Percentiles rank a stretch among this genome's conserved stretches.
Conservation (phyloP, 2,329 filamentous ascomycete genomes). For the Zymoseptoria brevis region DNA sequence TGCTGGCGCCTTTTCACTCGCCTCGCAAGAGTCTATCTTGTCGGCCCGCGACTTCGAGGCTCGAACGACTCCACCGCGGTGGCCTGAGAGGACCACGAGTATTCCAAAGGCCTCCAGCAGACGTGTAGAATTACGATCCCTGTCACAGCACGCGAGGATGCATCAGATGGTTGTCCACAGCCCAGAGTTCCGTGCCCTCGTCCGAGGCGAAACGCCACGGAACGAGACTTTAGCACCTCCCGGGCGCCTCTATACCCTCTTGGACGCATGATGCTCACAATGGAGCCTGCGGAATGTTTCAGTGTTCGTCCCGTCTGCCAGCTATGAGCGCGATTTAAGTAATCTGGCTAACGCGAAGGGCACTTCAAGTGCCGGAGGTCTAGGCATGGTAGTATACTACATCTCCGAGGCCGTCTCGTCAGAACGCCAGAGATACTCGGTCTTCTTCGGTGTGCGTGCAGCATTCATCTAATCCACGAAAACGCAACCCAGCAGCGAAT, state of each 20-base stretch:
- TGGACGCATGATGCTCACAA: neutral
- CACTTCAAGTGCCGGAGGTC: neutral
- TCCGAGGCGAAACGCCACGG: neutral
- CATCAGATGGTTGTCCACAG: neutral
- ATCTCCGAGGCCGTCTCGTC: neutral
- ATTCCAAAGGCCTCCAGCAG: neutral
- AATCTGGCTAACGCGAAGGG: neutral
- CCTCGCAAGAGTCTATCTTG: conserved; percentile 16
- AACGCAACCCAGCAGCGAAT: conserved; percentile 2
- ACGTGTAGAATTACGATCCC: neutral
- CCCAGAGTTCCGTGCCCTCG: neutral
- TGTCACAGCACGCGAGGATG: neutral
- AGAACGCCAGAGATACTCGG: conserved; percentile 6
- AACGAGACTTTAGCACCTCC: neutral
- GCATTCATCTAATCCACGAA: conserved; percentile 8
- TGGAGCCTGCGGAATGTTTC: neutral
- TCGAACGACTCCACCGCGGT: neutral
- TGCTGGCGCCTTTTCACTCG: conserved; percentile 15
- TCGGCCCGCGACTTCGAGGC: neutral
- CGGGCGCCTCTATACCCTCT: neutral
- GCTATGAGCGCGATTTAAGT: neutral
- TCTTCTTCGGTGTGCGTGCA: conserved; percentile 15
- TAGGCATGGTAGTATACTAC: neutral
- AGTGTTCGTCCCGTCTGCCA: neutral
- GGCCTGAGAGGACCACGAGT: neutral